Base-by-base conservation (phyloP, 139 green algal species). In the Micractinium conductrix region DNA sequence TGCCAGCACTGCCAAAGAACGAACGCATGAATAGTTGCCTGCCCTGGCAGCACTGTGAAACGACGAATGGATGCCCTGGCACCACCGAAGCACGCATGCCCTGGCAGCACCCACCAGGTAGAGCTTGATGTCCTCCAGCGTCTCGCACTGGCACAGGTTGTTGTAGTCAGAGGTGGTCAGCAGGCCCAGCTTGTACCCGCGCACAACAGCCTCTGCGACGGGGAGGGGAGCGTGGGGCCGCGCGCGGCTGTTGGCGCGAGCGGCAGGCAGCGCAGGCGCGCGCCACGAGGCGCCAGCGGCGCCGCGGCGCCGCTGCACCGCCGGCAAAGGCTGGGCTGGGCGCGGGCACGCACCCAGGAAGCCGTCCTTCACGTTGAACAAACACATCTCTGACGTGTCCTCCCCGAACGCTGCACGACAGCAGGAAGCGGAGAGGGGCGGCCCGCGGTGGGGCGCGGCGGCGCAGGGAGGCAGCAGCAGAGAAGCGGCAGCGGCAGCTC, bases 81-180 rank as follows among this genome's bases (percentile, higher is more conserved):
- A n/a, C n/a, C n/a, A n/a, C n/a, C n/a, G n/a, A n/a, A n/a, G n/a
- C 35, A 73, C 19, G 63, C 63, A 4, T 40, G n/a, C n/a, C 65
- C 33, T 14, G 7, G 1, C 37, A 9, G 24, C 37, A 37, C 90
- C n/a, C 84, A 98, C 95, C 92, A 99, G 85, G 85, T 99, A 96
- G 9, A 99, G 91, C 91, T 99, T 99, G 63, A 99, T 97, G 84
- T 99, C 97, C 1, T 99, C 97, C 69, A 99, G 88, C 2, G 89
- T 95, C 83, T 99, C 97, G 88, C 97, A 99, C 83, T 99, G 97
- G 38, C 88, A 95, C 28, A 99, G 86, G 86, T 99, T 99, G 90
- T 98, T 98, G 93, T 99, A 99, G 79, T 99, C 97, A 22, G 93
- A 87, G 7, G 93, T 89, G 0, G 92, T 95, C 5, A 99, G 92